These are phyloP conservation scores for Conticribra weissflogii DNA, from an alignment of 108 stramenopile species.

Conservation along the genomic window DNA sequence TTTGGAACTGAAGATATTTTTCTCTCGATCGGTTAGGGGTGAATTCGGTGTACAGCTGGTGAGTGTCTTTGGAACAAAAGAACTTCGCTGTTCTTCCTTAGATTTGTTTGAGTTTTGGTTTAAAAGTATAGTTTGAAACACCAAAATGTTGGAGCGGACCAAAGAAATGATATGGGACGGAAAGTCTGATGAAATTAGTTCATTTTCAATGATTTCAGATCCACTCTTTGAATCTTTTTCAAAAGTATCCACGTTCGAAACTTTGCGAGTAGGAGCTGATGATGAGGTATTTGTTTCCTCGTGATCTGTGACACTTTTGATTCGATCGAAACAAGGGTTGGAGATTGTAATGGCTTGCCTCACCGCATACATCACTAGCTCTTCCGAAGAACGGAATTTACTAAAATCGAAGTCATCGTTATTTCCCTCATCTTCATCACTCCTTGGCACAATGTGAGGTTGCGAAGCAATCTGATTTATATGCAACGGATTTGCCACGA, in stretches of 20 bases:
- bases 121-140: slow-evolving; percentile 28
- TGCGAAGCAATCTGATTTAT: neutral
- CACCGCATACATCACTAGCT: slow-evolving; percentile 23
- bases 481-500: neutral
- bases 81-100: neutral
- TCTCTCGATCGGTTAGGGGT: neutral
- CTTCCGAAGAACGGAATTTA: slow-evolving; percentile 24
- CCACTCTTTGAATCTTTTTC: slow-evolving; percentile 3
- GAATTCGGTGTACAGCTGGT: slow-evolving; percentile 7
- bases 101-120: neutral
- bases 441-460: slow-evolving; percentile 18
- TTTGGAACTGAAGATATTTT: neutral
- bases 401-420: slow-evolving; percentile 7
- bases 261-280: slow-evolving; percentile 42
- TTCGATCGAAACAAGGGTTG: neutral
- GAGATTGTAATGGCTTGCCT: slow-evolving; percentile 10
- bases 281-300: slow-evolving; percentile 1
- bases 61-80: slow-evolving; percentile 6
- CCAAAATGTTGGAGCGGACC: slow-evolving; percentile 34
- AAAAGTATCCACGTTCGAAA: slow-evolving; percentile 44
- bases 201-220: no score
- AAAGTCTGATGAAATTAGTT: slow-evolving; percentile 10
- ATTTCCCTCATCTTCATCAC: neutral
- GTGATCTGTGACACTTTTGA: neutral
- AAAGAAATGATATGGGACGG: slow-evolving; percentile 20